Evolutionary conservation across 208 protist genomes (phyloP), one percentile per base, ranked within the genome.

Genomic region (Crithidia mellificae): DNA sequence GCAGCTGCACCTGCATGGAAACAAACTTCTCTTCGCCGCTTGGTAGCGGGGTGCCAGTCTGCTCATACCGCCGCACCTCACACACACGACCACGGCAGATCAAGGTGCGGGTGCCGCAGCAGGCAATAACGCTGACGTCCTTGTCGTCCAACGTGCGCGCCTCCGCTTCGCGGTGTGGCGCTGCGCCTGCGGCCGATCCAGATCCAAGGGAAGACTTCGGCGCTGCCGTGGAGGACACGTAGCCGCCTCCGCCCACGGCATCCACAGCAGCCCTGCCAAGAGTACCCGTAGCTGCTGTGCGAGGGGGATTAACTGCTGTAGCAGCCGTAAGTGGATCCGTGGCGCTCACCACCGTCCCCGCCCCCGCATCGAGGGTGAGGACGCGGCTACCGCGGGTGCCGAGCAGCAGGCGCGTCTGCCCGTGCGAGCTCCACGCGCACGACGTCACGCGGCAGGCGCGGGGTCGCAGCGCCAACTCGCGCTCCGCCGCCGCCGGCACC

Each of bases 1-100:
- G 85, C 8, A 95, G 61, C 52, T 77, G 73, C 39, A 95, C 63
- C 17, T 77, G 72, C 66, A 91, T 74, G 5, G 72, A 72, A 19
- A 77, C 81, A 61, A 57, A 81, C n/a, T 78, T 72, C 79, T 95
- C 86, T 27, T 83, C 76, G 0, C 90, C 90, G 67, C 62, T 89
- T 17, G 90, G 76, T 51, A 80, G 72, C 12, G 91, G 54, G 14
- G 43, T 51, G 41, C 79, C 56, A 36, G 61, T 47, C 32, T 51
- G 63, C 39, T 68, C 68, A 59, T 85, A 89, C 12, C 77, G 74
- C n/a, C 78, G 82, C 1, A 92, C 79, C 39, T 87, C 75, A 52
- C 85, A 92, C 6, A 80, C 79, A 32, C 80, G 67, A 12, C 84
- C 81, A 39, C 61, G 67, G 73, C 86, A 92, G 32, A 91, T 51